These are phyloP conservation scores for Dendrobium huoshanense DNA, from an alignment of 106 monocot species.

Conservation along the genomic window DNA sequence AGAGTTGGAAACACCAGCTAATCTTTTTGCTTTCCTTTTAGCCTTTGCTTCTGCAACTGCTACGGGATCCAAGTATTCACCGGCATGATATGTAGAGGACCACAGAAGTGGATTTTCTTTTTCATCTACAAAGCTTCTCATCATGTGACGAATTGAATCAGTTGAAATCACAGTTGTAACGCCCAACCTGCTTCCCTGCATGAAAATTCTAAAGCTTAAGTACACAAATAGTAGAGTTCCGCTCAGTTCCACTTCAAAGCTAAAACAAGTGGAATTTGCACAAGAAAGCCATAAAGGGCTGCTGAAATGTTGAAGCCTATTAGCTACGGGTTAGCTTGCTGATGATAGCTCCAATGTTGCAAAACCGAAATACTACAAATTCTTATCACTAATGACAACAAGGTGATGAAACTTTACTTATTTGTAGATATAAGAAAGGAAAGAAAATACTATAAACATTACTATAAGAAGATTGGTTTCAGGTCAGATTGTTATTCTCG, in stretches of 20 bases:
- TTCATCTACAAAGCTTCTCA: conserved; percentile 74
- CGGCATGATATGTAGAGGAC: conserved; percentile 93
- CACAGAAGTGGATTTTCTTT: conserved; percentile 77
- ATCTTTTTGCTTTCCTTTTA: conserved; percentile 57
- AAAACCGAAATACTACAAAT: neutral
- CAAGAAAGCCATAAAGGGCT: neutral
- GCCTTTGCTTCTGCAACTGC: conserved; percentile 81
- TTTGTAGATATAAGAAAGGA: neutral
- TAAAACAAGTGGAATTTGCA: neutral
- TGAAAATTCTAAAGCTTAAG: neutral
- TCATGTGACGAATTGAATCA: conserved; percentile 90
- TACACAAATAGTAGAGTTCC: neutral
- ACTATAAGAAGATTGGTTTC: neutral
- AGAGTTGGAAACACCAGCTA: conserved; percentile 24
- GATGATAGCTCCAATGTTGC: neutral
- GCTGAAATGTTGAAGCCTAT: neutral
- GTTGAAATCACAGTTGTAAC: conserved; percentile 84
- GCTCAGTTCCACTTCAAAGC: neutral
- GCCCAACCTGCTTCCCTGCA: conserved; percentile 78
- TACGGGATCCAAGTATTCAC: conserved; percentile 66
- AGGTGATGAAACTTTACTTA: neutral
- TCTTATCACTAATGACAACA: neutral
- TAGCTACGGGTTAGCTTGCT: neutral
- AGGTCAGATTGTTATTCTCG: neutral
- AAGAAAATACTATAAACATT: neutral